Evolutionary conservation across 2,329 filamentous ascomycete species (phyloP).

Genomic region (Diaporthe australafricana): DNA sequence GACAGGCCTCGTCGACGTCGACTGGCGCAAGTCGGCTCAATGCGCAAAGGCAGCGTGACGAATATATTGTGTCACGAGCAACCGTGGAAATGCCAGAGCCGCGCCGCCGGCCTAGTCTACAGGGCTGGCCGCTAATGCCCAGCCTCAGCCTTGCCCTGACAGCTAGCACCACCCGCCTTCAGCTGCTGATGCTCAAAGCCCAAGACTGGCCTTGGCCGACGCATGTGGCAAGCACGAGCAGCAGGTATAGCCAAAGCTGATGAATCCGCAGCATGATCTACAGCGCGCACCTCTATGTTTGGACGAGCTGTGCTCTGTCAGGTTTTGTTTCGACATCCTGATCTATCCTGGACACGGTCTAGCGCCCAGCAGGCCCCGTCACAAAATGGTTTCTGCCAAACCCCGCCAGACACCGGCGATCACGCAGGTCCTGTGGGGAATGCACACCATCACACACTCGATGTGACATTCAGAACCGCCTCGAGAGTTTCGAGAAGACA

Average conservation of each 20-base stretch:
- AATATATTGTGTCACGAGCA: background rate
- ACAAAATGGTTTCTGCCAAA: conserved; percentile 19
- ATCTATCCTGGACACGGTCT: background rate
- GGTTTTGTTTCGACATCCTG: conserved; percentile 17
- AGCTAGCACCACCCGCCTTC: background rate
- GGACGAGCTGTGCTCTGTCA: background rate
- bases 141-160: background rate
- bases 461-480: background rate
- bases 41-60: background rate
- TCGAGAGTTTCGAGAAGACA: conserved; percentile 9
- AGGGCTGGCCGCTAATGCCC: background rate
- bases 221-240: background rate
- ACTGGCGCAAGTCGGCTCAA: background rate
- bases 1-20: background rate
- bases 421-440: conserved; percentile 24
- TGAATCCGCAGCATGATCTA: background rate
- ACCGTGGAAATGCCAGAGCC: background rate
- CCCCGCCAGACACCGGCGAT: conserved; percentile 19
- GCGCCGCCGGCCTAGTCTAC: background rate
- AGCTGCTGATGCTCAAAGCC: background rate
- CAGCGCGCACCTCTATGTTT: background rate
- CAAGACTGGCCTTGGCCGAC: background rate
- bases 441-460: conserved; percentile 5
- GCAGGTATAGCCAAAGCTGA: background rate
- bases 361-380: conserved; percentile 22